Percentiles rank a stretch among this genome's conserved stretches.
These are phyloP conservation scores for Ilyonectria mors-panacis DNA, from an alignment of 2,329 filamentous ascomycete species.

Conservation along the genomic window DNA sequence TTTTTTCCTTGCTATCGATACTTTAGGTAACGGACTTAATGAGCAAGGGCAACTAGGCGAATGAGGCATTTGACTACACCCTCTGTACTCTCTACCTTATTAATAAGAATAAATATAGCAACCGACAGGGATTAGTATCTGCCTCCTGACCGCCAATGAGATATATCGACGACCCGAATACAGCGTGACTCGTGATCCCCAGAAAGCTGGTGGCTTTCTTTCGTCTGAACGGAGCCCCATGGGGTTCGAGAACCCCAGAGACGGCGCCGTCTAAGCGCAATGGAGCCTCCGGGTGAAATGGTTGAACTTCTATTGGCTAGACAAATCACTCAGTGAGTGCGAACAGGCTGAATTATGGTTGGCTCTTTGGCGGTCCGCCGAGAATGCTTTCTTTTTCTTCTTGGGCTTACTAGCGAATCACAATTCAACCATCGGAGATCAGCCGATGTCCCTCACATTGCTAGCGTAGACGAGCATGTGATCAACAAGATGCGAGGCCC, in stretches of 20 bases:
- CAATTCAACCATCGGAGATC: slow-evolving; percentile 7
- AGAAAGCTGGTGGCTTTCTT: background rate
- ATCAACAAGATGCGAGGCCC: background rate
- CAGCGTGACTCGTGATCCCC: background rate
- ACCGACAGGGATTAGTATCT: no score
- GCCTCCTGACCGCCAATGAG: no score
- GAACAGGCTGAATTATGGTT: background rate
- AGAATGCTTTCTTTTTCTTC: background rate
- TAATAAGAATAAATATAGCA: no score
- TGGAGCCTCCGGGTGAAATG: slow-evolving; percentile 2
- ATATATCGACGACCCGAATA: background rate
- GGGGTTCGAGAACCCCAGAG: background rate
- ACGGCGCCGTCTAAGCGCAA: no score
- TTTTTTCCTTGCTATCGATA: no score
- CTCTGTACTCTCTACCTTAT: no score
- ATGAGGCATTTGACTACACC: no score
- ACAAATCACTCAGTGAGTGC: background rate
- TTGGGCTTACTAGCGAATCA: slow-evolving; percentile 3
- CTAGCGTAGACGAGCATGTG: background rate
- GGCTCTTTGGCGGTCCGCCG: background rate
- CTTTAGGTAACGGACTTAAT: no score
- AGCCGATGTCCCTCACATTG: background rate
- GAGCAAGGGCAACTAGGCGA: no score
- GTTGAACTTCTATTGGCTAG: background rate
- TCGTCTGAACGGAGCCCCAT: slow-evolving; percentile 1